Conservation (phyloP, 306 rosid species). For the Ammopiptanthus mongolicus region DNA sequence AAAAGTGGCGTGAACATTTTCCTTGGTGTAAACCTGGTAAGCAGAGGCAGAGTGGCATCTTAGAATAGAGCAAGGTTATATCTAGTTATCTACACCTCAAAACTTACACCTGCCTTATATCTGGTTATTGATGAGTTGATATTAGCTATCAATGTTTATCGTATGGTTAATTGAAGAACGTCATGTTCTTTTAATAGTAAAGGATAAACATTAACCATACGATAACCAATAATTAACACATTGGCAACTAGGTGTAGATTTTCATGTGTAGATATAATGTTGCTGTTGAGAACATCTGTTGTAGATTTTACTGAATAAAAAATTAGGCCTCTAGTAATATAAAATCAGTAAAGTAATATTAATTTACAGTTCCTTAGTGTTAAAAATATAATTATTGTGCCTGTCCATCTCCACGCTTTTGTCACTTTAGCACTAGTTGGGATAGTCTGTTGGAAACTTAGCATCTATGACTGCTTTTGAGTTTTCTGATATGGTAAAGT, state of each 20-base stretch:
- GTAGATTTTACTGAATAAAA: neutral
- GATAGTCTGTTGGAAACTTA: conserved; percentile 2
- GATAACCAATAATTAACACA: neutral
- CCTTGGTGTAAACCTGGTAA: neutral
- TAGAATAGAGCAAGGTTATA: neutral
- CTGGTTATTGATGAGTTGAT: neutral
- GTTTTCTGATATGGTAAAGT: conserved; percentile 11
- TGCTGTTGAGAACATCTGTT: neutral
- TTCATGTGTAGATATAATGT: neutral
- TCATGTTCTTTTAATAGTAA: too few species aligned
- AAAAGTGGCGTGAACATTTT: too few species aligned
- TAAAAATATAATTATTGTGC: neutral
- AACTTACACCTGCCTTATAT: neutral
- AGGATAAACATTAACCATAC: neutral
- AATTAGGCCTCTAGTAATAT: neutral
- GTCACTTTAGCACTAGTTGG: neutral
- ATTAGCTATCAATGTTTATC: neutral
- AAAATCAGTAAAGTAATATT: neutral
- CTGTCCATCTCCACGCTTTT: neutral
- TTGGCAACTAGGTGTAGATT: neutral
- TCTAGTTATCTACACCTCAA: too few species aligned
- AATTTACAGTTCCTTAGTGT: neutral
- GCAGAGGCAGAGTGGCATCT: neutral
- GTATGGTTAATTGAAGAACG: neutral
- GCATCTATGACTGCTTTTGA: conserved; percentile 8